Evolutionary conservation across 176 grass and related monocot genomes (phyloP).

Genomic region (Carex parvula): DNA sequence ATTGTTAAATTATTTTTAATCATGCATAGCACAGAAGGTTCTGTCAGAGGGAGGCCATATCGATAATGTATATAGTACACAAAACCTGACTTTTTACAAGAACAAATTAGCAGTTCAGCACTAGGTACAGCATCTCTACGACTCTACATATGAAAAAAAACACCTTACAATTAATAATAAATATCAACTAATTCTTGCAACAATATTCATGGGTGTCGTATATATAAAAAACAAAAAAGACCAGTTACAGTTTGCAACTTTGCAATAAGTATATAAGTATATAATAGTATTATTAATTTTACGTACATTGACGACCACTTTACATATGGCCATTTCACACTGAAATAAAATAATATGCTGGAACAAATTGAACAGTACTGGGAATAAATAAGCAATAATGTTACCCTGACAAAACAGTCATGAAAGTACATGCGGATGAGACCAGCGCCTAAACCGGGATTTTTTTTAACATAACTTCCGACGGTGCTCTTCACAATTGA

Average conservation of each 20-base stretch:
- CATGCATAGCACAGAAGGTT: no score
- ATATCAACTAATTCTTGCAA: not conserved
- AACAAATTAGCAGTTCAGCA: not conserved
- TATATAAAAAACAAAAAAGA: not conserved
- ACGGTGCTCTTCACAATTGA: slow-evolving; percentile 18
- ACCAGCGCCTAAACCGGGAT: slow-evolving; percentile 14
- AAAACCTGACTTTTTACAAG: not conserved
- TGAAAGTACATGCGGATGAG: slow-evolving; percentile 33
- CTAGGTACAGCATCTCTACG: not conserved
- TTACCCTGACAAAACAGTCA: slow-evolving; percentile 40
- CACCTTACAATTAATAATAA: not conserved
- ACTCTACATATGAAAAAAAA: not conserved
- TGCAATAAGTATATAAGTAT: not conserved
- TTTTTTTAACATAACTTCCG: not conserved
- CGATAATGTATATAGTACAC: no score
- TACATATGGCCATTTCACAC: not conserved
- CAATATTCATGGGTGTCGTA: not conserved
- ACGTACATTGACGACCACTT: no score
- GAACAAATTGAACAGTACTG: not conserved
- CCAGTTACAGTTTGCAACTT: not conserved
- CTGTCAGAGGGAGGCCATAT: no score
- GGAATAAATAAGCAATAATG: not conserved
- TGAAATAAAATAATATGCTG: not conserved
- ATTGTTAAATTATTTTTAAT: no score
- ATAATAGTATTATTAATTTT: not conserved